These are phyloP conservation scores for Fragaria iinumae DNA, from an alignment of 306 rosid genomes.

Conservation along the genomic window DNA sequence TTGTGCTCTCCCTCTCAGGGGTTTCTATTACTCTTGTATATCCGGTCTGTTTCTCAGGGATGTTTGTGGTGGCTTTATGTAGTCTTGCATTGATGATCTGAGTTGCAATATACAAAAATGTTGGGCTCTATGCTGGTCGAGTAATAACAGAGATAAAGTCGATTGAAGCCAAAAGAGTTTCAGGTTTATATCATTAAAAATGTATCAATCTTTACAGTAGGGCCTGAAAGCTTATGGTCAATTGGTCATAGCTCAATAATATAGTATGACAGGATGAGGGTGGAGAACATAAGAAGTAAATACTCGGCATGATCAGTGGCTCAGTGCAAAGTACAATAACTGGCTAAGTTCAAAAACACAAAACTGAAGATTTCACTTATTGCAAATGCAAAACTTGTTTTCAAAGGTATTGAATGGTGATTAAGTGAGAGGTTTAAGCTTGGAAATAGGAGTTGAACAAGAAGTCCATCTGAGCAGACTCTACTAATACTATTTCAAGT, in stretches of 20 bases:
- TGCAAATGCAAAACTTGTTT: not conserved
- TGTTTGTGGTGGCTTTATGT: not conserved
- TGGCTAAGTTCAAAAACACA: not conserved
- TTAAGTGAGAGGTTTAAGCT: not conserved
- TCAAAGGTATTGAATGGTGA: not conserved
- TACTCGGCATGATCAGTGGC: not conserved
- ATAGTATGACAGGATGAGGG: not conserved
- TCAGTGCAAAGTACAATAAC: not conserved
- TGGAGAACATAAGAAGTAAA: not conserved
- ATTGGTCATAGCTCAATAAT: not conserved
- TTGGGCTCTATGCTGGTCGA: not conserved
- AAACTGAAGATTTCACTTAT: not conserved
- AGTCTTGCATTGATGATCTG: not conserved
- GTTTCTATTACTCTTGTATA: not conserved
- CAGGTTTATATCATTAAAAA: not conserved
- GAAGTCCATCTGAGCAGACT: not conserved
- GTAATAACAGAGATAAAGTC: not conserved
- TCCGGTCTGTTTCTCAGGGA: not conserved
- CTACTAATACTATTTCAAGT: too few species aligned
- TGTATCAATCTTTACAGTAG: not conserved
- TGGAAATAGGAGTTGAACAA: not conserved
- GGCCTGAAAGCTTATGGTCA: not conserved
- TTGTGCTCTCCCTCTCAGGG: not conserved
- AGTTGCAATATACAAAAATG: not conserved
- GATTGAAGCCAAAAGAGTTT: not conserved